A percentile compares a stretch with the other conserved stretches of the same genome.
phyloP scores from a whole-genome alignment of 768 basidiomycete species.

The Termitomyces sp. region DNA sequence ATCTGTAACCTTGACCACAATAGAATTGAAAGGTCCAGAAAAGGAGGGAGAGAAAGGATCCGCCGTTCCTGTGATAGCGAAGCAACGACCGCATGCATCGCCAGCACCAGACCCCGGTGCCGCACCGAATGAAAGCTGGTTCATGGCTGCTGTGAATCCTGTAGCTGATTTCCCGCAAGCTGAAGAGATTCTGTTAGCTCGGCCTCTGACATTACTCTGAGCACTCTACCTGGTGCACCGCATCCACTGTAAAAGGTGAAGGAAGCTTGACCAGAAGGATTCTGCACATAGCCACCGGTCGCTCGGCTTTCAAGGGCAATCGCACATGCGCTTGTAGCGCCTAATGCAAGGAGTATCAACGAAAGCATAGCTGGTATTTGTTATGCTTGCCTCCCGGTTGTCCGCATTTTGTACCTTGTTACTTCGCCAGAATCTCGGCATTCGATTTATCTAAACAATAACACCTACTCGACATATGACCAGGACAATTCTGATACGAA shows the following conservation, averaged over 20 bases:
- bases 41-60: slow-evolving; percentile 50
- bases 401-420: slow-evolving; percentile 7
- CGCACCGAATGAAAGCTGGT: slow-evolving; percentile 51
- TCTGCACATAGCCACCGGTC: slow-evolving; percentile 49
- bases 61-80: slow-evolving; percentile 39
- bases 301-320: slow-evolving; percentile 26
- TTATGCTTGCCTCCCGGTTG: not conserved
- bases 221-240: slow-evolving; percentile 33
- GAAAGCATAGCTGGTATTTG: slow-evolving; percentile 14
- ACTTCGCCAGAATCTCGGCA: slow-evolving; percentile 13
- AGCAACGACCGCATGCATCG: slow-evolving; percentile 61
- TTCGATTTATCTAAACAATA: not conserved
- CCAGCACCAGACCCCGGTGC: slow-evolving; percentile 44
- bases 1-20: slow-evolving; percentile 49
- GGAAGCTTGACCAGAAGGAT: slow-evolving; percentile 44
- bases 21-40: slow-evolving; percentile 45
- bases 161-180: slow-evolving; percentile 48
- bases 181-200: slow-evolving; percentile 10
- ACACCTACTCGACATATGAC: slow-evolving; percentile 1
- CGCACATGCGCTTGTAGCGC: slow-evolving; percentile 17
- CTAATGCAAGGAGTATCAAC: slow-evolving; percentile 14
- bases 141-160: slow-evolving; percentile 54
- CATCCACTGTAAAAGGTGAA: slow-evolving; percentile 57
- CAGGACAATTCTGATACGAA: not conserved
- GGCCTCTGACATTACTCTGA: not conserved